phyloP scores from a whole-genome alignment of 2,329 filamentous ascomycete genomes.

The Cercospora zeina region DNA sequence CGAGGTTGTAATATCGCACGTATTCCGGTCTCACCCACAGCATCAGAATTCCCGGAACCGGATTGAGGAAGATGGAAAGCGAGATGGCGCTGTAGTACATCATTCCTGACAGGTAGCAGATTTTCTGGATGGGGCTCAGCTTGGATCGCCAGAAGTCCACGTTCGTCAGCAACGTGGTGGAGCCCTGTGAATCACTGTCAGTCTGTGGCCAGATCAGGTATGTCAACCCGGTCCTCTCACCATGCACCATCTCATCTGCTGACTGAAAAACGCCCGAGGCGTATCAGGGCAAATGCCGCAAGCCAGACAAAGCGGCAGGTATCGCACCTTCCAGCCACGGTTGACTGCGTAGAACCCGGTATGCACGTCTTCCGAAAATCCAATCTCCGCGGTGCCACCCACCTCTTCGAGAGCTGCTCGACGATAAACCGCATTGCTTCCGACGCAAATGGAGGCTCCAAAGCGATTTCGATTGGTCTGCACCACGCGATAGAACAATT shows the following conservation, averaged over 20 bases:
- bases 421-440: constrained; percentile 48
- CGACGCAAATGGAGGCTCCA: constrained; percentile 48
- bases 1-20: constrained; percentile 50
- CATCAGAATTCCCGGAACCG: constrained; percentile 46
- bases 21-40: constrained; percentile 45
- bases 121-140: constrained; percentile 45
- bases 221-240: constrained; percentile 2
- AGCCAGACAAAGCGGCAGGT: constrained; percentile 46
- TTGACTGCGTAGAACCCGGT: constrained; percentile 49
- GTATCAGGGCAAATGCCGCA: constrained; percentile 49
- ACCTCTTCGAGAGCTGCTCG: constrained; percentile 45
- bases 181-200: constrained; percentile 32
- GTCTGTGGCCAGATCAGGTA: background rate
- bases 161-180: constrained; percentile 46
- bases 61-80: constrained; percentile 46
- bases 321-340: constrained; percentile 48
- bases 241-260: constrained; percentile 50
- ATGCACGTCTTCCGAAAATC: constrained; percentile 50
- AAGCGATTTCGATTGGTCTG: constrained; percentile 47
- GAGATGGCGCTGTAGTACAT: constrained; percentile 48
- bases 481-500: constrained; percentile 49
- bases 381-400: constrained; percentile 48
- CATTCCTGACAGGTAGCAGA: constrained; percentile 47
- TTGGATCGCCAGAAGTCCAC: constrained; percentile 47
- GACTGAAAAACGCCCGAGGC: constrained; percentile 47